A percentile compares a stretch with the other conserved stretches of the same genome.
These are phyloP conservation scores for Magnusiomyces paraingens DNA, from an alignment of 1,139 yeast species.

Conservation along the genomic window DNA sequence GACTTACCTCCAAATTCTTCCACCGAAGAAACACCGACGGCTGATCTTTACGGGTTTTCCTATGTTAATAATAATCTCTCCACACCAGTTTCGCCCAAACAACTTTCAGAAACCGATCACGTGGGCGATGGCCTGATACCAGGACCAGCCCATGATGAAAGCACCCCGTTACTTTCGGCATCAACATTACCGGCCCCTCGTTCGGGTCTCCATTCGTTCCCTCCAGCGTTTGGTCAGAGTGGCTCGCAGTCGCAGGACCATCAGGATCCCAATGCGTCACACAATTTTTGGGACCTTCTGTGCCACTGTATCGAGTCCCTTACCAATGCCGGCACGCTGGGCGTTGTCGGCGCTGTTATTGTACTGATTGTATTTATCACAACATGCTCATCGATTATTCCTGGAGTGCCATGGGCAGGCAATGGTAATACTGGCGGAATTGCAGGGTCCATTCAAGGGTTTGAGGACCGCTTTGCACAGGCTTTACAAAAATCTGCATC, in stretches of 20 bases:
- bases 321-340: neutral
- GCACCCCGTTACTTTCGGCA: no score
- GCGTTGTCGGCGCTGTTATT: neutral
- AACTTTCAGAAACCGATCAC: no score
- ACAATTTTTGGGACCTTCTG: slow-evolving; percentile 3
- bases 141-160: no score
- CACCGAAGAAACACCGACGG: no score
- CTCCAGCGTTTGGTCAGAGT: neutral
- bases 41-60: no score
- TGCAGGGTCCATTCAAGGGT: no score
- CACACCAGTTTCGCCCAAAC: no score
- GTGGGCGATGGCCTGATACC: no score
- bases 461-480: neutral
- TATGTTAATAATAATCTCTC: no score
- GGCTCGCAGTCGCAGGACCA: neutral
- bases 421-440: neutral
- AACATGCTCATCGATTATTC: neutral
- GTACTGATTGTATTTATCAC: neutral
- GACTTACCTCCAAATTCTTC: no score
- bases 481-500: neutral
- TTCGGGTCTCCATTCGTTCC: neutral
- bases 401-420: neutral
- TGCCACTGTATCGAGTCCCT: slow-evolving; percentile 3
- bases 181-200: no score
- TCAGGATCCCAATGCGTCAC: neutral